phyloP scores from a whole-genome alignment of 257 asterid genomes.

The Osmanthus fragrans region DNA sequence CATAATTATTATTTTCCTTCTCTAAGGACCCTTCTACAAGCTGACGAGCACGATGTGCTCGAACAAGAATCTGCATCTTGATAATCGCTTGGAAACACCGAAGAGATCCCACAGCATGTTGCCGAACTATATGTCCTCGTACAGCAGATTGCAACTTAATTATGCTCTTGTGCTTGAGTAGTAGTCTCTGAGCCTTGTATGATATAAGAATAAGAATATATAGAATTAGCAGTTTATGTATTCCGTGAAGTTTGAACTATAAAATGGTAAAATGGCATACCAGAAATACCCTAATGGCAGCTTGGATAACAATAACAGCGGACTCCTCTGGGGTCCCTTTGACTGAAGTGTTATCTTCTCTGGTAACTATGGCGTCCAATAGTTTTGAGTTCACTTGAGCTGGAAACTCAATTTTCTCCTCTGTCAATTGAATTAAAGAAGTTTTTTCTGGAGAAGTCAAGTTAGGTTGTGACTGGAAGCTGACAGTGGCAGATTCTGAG shows the following conservation, averaged over 20 bases:
- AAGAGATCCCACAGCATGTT: constrained; percentile 87
- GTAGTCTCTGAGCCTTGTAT: constrained; percentile 64
- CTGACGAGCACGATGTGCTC: constrained; percentile 58
- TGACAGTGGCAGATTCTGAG: constrained; percentile 35
- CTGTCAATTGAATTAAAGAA: constrained; percentile 38
- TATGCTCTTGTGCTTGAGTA: constrained; percentile 60
- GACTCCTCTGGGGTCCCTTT: constrained; percentile 51
- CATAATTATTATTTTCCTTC: constrained; percentile 30
- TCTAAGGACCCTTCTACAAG: constrained; percentile 30
- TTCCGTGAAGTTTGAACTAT: constrained; percentile 9
- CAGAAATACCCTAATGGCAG: constrained; percentile 71
- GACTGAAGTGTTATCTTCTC: constrained; percentile 35
- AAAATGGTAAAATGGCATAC: constrained; percentile 40
- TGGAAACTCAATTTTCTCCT: constrained; percentile 50
- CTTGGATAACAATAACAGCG: constrained; percentile 57
- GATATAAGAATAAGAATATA: constrained; percentile 17
- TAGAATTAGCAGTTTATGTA: constrained; percentile 10
- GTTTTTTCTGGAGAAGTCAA: constrained; percentile 47
- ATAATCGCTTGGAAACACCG: constrained; percentile 90
- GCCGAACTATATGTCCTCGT: constrained; percentile 89
- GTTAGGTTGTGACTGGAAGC: constrained; percentile 51
- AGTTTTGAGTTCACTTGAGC: constrained; percentile 34
- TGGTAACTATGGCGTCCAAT: constrained; percentile 32
- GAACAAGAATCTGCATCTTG: constrained; percentile 87
- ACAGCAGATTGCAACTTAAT: constrained; percentile 89